A percentile compares a stretch with the other conserved stretches of the same genome.
Conservation (phyloP, 2,329 filamentous ascomycete species). For the Botrytis sinoallii region DNA sequence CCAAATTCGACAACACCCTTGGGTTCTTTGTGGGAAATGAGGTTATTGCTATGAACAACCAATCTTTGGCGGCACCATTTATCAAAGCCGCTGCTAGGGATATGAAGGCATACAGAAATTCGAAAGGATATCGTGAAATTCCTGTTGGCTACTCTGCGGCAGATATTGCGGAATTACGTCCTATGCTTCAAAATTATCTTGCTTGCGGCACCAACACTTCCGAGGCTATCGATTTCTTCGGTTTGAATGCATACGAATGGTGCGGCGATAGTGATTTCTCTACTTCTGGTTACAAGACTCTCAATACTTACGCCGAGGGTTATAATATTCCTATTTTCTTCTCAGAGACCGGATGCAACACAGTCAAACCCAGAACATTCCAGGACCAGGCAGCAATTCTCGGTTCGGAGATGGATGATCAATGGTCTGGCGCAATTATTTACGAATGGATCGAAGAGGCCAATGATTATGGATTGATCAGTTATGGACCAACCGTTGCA, state of each 20-base stretch:
- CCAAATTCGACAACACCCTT: slow-evolving; percentile 70
- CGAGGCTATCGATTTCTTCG: slow-evolving; percentile 78
- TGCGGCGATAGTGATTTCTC: slow-evolving; percentile 56
- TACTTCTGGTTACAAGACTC: slow-evolving; percentile 64
- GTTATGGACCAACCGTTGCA: slow-evolving; percentile 62
- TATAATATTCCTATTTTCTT: slow-evolving; percentile 88
- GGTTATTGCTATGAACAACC: slow-evolving; percentile 63
- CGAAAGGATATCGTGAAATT: slow-evolving; percentile 74
- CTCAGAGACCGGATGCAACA: slow-evolving; percentile 84
- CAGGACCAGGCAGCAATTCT: slow-evolving; percentile 75
- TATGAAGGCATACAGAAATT: slow-evolving; percentile 75
- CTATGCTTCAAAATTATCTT: slow-evolving; percentile 67
- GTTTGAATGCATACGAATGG: slow-evolving; percentile 83
- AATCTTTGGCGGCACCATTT: slow-evolving; percentile 69
- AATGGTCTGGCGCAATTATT: slow-evolving; percentile 74
- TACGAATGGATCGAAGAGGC: slow-evolving; percentile 89
- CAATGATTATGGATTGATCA: slow-evolving; percentile 79
- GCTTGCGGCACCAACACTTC: slow-evolving; percentile 69
- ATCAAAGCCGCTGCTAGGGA: slow-evolving; percentile 80
- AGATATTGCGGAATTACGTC: slow-evolving; percentile 68
- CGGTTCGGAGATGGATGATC: slow-evolving; percentile 65
- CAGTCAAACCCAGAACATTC: slow-evolving; percentile 58
- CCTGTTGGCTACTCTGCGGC: slow-evolving; percentile 86
- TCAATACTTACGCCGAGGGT: slow-evolving; percentile 63
- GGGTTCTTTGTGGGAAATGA: slow-evolving; percentile 90